These are phyloP conservation scores for Nemania sp. DNA, from an alignment of 2,329 filamentous ascomycete genomes.

Conservation along the genomic window DNA sequence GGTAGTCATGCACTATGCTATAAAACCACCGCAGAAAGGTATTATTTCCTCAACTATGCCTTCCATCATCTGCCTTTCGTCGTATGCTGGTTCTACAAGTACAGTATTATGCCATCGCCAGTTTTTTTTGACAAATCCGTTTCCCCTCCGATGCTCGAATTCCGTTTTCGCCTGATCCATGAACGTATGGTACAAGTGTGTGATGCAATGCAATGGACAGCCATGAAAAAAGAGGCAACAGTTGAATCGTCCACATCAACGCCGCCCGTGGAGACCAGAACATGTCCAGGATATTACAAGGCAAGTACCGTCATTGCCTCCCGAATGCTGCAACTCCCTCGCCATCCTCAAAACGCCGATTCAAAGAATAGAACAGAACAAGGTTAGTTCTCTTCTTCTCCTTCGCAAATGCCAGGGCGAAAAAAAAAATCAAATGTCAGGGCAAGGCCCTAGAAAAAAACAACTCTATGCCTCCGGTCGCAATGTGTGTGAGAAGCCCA, in stretches of 20 bases:
- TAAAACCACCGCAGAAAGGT: neutral
- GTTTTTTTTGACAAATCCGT: neutral
- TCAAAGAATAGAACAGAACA: neutral
- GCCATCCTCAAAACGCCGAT: neutral
- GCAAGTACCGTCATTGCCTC: neutral
- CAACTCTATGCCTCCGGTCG: neutral
- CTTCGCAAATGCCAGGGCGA: neutral
- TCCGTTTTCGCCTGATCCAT: conserved; percentile 6
- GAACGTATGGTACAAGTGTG: conserved; percentile 8
- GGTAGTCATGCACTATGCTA: neutral
- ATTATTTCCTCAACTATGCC: neutral
- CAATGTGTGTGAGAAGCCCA: neutral
- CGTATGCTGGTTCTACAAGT: conserved; percentile 14
- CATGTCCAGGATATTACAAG: conserved; percentile 1
- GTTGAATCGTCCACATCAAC: neutral
- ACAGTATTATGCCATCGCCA: conserved; percentile 1
- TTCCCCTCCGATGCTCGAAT: conserved; percentile 3
- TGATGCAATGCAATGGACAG: conserved; percentile 8
- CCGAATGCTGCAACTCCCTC: neutral
- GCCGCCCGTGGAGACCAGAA: neutral
- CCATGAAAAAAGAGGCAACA: neutral
- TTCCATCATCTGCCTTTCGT: neutral
- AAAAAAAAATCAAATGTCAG: neutral
- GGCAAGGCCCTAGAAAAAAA: neutral
- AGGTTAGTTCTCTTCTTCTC: neutral